Conservation (phyloP, 163 green algal genomes). For the Volvox carteri region DNA sequence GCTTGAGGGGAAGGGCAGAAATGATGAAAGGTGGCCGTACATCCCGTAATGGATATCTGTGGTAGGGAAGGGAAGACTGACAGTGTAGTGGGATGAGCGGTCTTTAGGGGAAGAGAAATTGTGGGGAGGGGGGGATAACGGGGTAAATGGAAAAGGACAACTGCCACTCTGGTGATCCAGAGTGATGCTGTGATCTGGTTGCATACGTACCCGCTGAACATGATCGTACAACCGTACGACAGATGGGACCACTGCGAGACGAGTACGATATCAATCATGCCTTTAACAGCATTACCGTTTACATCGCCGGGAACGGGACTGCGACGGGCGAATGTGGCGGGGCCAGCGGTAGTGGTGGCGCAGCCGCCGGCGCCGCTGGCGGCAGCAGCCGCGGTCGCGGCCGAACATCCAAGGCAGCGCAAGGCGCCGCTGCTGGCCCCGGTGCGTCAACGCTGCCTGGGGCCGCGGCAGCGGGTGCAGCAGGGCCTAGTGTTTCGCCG, state of each 20-base stretch:
- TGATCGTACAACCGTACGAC: background rate
- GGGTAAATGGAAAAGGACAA: no score
- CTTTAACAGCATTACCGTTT: conserved; percentile 27
- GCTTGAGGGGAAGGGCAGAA: no score
- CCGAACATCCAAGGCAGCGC: background rate
- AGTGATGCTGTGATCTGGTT: no score
- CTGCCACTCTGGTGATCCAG: no score
- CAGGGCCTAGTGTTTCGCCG: no score
- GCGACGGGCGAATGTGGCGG: background rate
- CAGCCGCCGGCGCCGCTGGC: background rate
- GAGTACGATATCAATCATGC: conserved; percentile 33
- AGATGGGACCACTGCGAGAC: background rate
- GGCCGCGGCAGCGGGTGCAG: background rate
- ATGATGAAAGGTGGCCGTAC: no score
- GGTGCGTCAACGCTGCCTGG: background rate
- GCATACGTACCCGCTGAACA: no score
- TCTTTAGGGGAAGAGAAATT: no score
- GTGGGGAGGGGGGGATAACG: no score
- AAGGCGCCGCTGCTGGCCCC: background rate
- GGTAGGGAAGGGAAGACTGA: no score
- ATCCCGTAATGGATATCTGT: no score
- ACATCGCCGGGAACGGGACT: background rate
- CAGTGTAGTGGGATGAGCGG: no score
- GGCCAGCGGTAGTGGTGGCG: background rate
- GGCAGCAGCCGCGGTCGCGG: conserved; percentile 1